phyloP scores from a whole-genome alignment of 441 rosid species.

The Corymbia calophylla region DNA sequence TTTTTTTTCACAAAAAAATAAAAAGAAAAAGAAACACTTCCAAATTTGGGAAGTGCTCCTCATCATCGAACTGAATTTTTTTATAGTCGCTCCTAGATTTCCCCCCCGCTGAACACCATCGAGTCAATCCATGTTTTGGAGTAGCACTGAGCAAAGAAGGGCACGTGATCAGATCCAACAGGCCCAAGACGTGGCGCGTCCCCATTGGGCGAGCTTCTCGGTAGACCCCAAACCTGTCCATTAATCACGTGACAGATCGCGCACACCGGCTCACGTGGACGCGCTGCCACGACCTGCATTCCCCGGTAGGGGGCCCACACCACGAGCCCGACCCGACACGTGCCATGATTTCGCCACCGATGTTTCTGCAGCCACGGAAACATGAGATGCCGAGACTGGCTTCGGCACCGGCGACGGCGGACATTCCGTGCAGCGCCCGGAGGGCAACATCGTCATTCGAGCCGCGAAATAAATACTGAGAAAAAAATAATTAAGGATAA shows the following conservation, averaged over 20 bases:
- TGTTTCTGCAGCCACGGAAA: slow-evolving; percentile 13
- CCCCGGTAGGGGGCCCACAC: slow-evolving; percentile 13
- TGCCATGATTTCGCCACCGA: slow-evolving; percentile 7
- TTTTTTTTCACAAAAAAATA: too few species aligned
- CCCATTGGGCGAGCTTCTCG: background rate
- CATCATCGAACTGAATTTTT: background rate
- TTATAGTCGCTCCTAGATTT: background rate
- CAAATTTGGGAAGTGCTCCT: background rate
- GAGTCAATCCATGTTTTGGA: background rate
- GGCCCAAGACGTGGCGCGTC: slow-evolving; percentile 9
- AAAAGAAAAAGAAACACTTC: background rate
- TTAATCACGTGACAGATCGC: slow-evolving; percentile 18
- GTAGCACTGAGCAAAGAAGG: background rate
- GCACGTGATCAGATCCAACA: slow-evolving; percentile 18
- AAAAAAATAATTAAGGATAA: background rate
- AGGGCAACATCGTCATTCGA: background rate
- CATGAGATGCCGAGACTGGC: background rate
- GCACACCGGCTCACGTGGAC: slow-evolving; percentile 34
- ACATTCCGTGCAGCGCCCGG: background rate
- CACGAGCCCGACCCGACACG: slow-evolving; percentile 16
- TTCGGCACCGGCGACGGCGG: background rate
- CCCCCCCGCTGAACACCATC: background rate
- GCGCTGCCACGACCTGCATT: slow-evolving; percentile 11
- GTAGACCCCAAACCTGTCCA: background rate
- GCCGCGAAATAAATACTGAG: background rate